These are phyloP conservation scores for Xylaria sp. DNA, from an alignment of 2,329 filamentous ascomycete species.

Conservation along the genomic window DNA sequence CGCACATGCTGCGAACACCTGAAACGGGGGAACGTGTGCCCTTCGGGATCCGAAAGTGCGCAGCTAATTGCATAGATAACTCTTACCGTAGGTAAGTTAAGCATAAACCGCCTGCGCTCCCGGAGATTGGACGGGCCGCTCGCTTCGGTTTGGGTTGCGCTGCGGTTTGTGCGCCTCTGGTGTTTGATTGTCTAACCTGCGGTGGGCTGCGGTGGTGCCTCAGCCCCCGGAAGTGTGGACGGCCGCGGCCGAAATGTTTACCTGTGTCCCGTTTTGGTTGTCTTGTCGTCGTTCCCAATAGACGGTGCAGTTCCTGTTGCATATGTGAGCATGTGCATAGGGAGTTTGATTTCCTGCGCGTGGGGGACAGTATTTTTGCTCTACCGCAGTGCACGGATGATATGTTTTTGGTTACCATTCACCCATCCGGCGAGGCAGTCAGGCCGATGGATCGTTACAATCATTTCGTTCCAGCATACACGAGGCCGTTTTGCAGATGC, in stretches of 20 bases:
- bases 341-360: background rate
- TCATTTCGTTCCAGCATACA: background rate
- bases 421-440: background rate
- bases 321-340: background rate
- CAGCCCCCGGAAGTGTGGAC: conserved; percentile 16
- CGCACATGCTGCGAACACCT: conserved; percentile 16
- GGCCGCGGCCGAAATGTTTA: conserved; percentile 8
- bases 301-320: background rate
- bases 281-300: background rate
- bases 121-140: conserved; percentile 12
- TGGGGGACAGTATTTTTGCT: background rate
- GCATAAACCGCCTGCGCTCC: background rate
- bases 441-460: conserved; percentile 16
- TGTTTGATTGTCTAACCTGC: too few relatives aligned
- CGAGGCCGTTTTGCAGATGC: conserved; percentile 1
- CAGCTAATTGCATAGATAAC: background rate
- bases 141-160: background rate
- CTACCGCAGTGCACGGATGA: background rate
- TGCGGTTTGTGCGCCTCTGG: too few relatives aligned
- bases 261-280: background rate
- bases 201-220: conserved; percentile 3
- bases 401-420: background rate
- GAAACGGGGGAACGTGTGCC: conserved; percentile 11
- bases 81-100: background rate
- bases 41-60: background rate